phyloP scores from a whole-genome alignment of 2,329 filamentous ascomycete species.

The Aspergillus ochraceus region DNA sequence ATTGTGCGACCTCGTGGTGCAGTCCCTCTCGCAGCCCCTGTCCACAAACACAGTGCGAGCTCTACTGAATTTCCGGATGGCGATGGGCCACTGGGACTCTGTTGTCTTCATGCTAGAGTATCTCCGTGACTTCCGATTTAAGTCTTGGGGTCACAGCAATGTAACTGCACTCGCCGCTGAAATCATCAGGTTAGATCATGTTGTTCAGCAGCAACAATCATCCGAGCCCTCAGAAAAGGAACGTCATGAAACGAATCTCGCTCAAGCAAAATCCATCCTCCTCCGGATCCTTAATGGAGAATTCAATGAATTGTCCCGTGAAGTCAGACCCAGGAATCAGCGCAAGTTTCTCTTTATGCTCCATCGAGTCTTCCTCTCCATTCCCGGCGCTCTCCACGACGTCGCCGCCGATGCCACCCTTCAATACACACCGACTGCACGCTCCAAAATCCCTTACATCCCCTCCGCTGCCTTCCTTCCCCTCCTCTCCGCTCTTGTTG shows the following conservation, averaged over 20 bases:
- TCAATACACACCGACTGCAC: slow-evolving; percentile 10
- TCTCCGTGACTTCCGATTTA: slow-evolving; percentile 32
- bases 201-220: slow-evolving; percentile 13
- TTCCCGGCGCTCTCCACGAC: slow-evolving; percentile 33
- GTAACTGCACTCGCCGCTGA: slow-evolving; percentile 36
- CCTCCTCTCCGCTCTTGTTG: slow-evolving; percentile 56
- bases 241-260: slow-evolving; percentile 19
- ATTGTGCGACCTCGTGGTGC: slow-evolving; percentile 31
- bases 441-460: slow-evolving; percentile 27
- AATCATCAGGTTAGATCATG: slow-evolving; percentile 42
- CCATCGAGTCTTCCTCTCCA: slow-evolving; percentile 30
- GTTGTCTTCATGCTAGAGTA: slow-evolving; percentile 33
- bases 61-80: slow-evolving; percentile 35
- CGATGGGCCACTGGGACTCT: slow-evolving; percentile 34
- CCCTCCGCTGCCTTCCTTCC: slow-evolving; percentile 50
- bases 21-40: slow-evolving; percentile 32
- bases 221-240: slow-evolving; percentile 6
- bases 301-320: slow-evolving; percentile 28
- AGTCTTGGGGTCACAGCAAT: slow-evolving; percentile 41
- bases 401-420: slow-evolving; percentile 23
- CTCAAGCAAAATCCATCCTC: slow-evolving; percentile 32
- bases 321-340: slow-evolving; percentile 25
- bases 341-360: slow-evolving; percentile 30
- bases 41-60: slow-evolving; percentile 37
- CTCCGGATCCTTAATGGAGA: slow-evolving; percentile 35